These are phyloP conservation scores for Nicotiana otophora DNA, from an alignment of 257 asterid genomes.

Conservation along the genomic window DNA sequence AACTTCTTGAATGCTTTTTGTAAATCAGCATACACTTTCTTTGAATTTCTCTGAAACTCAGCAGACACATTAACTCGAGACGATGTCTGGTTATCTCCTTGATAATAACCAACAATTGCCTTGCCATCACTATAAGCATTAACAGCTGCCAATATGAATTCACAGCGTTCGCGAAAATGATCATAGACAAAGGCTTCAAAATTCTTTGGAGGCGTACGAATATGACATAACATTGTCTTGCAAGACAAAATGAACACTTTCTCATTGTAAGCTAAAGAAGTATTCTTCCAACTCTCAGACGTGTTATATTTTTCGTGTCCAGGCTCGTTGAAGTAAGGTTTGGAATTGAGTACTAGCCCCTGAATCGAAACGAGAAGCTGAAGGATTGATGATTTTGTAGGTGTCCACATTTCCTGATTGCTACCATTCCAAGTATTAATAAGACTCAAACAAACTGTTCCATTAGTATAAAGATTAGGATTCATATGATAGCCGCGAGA, in stretches of 20 bases:
- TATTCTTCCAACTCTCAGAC: not conserved
- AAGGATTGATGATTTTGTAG: slow-evolving; percentile 35
- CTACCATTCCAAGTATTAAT: slow-evolving; percentile 42
- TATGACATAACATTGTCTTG: slow-evolving; percentile 31
- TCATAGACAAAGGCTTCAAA: slow-evolving; percentile 36
- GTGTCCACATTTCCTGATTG: slow-evolving; percentile 32
- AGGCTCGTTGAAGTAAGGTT: slow-evolving; percentile 62
- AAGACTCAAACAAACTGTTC: slow-evolving; percentile 50
- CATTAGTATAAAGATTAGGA: slow-evolving; percentile 46
- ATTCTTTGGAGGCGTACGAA: slow-evolving; percentile 32
- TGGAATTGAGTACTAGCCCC: slow-evolving; percentile 52
- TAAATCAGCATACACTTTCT: not conserved
- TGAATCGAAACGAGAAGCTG: slow-evolving; percentile 58
- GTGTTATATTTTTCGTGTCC: not conserved
- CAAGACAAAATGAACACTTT: slow-evolving; percentile 34
- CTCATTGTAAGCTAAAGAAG: slow-evolving; percentile 29
- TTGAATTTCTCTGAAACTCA: slow-evolving; percentile 11
- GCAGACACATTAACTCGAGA: slow-evolving; percentile 11
- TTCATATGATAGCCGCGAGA: slow-evolving; percentile 47
- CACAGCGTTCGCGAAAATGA: slow-evolving; percentile 27
- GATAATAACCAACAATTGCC: slow-evolving; percentile 19
- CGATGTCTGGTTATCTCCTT: slow-evolving; percentile 5
- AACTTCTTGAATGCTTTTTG: not conserved
- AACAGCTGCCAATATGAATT: slow-evolving; percentile 25
- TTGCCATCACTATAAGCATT: slow-evolving; percentile 24